Evolutionary conservation across 352 stramenopile species (phyloP).

Genomic region (Phytophthora fragariae): DNA sequence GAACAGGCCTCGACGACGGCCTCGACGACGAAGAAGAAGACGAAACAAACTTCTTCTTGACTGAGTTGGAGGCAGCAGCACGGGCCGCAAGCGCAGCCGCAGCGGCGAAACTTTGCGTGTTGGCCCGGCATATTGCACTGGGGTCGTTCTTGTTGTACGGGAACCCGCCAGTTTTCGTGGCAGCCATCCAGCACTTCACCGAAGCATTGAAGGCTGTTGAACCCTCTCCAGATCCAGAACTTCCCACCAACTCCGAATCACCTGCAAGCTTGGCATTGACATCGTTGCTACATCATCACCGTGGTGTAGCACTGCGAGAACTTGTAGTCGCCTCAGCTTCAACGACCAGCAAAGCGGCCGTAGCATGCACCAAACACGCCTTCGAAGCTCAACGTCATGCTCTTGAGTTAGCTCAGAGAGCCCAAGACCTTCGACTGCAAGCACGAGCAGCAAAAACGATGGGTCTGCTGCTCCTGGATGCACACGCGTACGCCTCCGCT

Average conservation of each 20-base stretch:
- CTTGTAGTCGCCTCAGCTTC: constrained; percentile 37
- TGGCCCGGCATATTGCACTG: constrained; percentile 51
- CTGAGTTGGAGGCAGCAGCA: constrained; percentile 63
- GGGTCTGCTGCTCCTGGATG: constrained; percentile 66
- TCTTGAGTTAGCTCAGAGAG: constrained; percentile 51
- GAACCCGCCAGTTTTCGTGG: constrained; percentile 31
- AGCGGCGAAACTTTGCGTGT: constrained; percentile 29
- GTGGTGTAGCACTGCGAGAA: constrained; percentile 73
- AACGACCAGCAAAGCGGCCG: constrained; percentile 10
- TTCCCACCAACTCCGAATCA: neutral
- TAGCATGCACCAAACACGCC: constrained; percentile 29
- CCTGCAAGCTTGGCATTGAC: constrained; percentile 35
- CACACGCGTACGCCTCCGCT: constrained; percentile 46
- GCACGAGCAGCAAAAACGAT: constrained; percentile 71
- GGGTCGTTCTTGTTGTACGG: constrained; percentile 70
- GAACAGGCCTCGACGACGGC: constrained; percentile 8
- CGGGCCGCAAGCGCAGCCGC: constrained; percentile 28
- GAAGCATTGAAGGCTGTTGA: constrained; percentile 49
- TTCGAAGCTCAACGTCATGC: constrained; percentile 57
- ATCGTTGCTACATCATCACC: constrained; percentile 72
- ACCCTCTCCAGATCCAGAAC: neutral
- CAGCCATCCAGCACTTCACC: constrained; percentile 47
- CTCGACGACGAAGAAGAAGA: constrained; percentile 51
- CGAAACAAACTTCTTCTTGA: constrained; percentile 74
- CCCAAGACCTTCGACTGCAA: constrained; percentile 49